Conservation (phyloP, 73 alveolate genomes). For the Paramecium octaurelia region DNA sequence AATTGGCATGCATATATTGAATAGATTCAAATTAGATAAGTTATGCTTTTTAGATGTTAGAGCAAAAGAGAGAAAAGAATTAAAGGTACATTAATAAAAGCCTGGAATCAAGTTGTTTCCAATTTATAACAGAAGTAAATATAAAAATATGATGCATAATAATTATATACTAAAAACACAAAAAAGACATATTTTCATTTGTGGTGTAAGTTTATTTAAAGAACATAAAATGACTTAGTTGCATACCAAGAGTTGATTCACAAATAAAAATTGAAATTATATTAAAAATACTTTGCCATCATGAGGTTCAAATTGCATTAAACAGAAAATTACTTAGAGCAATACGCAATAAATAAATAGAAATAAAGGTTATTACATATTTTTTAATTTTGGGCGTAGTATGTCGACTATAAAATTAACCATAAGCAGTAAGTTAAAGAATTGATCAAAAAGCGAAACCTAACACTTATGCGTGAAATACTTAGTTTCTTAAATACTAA, state of each 20-base stretch:
- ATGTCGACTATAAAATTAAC: not conserved
- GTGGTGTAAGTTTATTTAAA: not conserved
- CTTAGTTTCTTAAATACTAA: not conserved
- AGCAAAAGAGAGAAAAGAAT: not conserved
- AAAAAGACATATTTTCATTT: not conserved
- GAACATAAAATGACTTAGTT: not conserved
- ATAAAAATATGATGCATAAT: not conserved
- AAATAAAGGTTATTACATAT: not conserved
- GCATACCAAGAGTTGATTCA: not conserved
- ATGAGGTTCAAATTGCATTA: not conserved
- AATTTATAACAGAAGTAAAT: not conserved
- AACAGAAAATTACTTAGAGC: not conserved
- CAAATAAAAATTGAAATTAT: not conserved
- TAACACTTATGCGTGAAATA: not conserved
- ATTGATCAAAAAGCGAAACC: not conserved
- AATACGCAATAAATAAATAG: not conserved
- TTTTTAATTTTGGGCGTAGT: not conserved
- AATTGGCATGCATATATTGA: not conserved
- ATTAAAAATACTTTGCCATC: not conserved
- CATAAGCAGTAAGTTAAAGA: not conserved
- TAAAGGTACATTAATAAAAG: not conserved
- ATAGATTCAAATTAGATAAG: not conserved
- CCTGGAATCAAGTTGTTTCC: not conserved
- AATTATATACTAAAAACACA: not conserved
- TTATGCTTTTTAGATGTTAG: not conserved